These are phyloP conservation scores for Graphilbum sp. DNA, from an alignment of 2,329 filamentous ascomycete genomes.

Conservation along the genomic window DNA sequence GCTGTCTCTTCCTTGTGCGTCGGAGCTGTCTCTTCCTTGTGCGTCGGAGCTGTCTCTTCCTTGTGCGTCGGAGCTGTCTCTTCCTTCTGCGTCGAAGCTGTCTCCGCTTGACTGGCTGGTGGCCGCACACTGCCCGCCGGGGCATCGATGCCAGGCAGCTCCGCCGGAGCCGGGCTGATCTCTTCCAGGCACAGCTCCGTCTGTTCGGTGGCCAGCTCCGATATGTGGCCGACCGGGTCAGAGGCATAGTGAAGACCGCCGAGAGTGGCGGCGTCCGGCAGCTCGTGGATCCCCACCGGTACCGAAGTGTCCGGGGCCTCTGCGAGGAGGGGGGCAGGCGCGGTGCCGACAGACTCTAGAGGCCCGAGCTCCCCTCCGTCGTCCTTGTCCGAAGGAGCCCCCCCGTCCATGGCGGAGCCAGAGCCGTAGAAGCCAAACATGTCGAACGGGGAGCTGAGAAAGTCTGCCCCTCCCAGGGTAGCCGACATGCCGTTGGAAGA, in stretches of 20 bases:
- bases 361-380: too few species aligned
- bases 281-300: slow-evolving; percentile 10
- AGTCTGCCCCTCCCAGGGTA: slow-evolving; percentile 15
- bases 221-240: slow-evolving; percentile 26
- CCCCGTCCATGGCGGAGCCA: slow-evolving; percentile 26
- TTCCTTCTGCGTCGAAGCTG: too few species aligned
- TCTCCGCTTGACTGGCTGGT: too few species aligned
- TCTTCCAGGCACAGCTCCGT: slow-evolving; percentile 25
- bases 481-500: slow-evolving; percentile 13
- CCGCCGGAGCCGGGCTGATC: slow-evolving; percentile 25
- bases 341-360: not conserved
- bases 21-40: too few species aligned
- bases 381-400: too few species aligned
- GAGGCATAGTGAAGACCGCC: slow-evolving; percentile 11
- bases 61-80: too few species aligned
- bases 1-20: too few species aligned
- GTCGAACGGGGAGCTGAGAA: slow-evolving; percentile 24
- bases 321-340: not conserved
- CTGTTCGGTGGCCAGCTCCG: slow-evolving; percentile 29
- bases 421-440: slow-evolving; percentile 36
- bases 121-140: too few species aligned
- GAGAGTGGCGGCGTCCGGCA: slow-evolving; percentile 12
- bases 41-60: too few species aligned
- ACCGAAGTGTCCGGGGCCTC: not conserved
- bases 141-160: slow-evolving; percentile 24